Base-by-base conservation (phyloP, 306 rosid genomes). In the Luffa acutangula region DNA sequence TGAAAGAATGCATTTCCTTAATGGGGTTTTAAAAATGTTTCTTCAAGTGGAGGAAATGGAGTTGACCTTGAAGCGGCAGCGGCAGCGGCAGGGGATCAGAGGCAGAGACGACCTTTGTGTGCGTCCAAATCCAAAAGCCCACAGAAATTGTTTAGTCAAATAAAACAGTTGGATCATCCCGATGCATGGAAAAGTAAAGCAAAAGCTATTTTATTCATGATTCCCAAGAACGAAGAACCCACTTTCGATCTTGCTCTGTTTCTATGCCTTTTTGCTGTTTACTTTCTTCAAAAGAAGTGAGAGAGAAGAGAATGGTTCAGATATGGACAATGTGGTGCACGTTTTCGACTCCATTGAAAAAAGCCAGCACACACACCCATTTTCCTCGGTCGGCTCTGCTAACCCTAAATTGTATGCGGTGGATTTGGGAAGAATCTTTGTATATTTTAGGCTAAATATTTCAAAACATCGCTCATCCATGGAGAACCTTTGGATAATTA, bases 31-130 rank as follows among this genome's bases (percentile, higher is more conserved):
- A 1, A 4, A 4, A 52, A 4, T 21, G 65, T 21, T 59, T 59
- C 52, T 42, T 20, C 75, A 69, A 69, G 75, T 69, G 75, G 36
- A 42, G 53, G 75, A 69, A 69, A 69, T 42, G 53, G 43, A 64
- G 70, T 64, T 64, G 70, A 64, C 70, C 70, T 34, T 36, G 13
- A 58, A 20, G 5, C 36, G 6, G 64, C 14, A 20, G 64, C 36
- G 3, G 59, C 2, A 15, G 59, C 3, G 33, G 72, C 46, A 6
- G 46, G 12, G 73, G 1, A 72, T 48, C 41, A 20, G 41, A 72
- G 31, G 31, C 7, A 10, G 63, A 57, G 73, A 48, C 69, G 69
- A 66, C 73, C 73, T 66, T 66, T 10, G 18, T 66, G 58, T 45
- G 58, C 58, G 21, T 72, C 56, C 41, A 72, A 45, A 65, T 14